A percentile compares a stretch with the other conserved stretches of the same genome.
phyloP scores from a whole-genome alignment of 2,329 filamentous ascomycete genomes.

The Didymella pinodella region DNA sequence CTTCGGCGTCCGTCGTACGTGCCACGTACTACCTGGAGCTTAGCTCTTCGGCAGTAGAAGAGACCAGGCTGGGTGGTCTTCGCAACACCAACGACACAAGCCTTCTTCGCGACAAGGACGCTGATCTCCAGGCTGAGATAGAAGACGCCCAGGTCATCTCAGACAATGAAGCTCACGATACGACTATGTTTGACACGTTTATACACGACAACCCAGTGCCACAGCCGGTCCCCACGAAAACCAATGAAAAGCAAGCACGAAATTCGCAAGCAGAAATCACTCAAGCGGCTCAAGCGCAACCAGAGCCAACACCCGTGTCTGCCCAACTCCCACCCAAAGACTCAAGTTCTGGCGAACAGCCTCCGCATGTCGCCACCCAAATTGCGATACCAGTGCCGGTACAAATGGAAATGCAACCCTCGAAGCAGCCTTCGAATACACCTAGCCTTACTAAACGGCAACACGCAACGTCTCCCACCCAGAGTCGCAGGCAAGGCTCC shows the following conservation, averaged over 20 bases:
- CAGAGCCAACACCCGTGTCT: constrained; percentile 24
- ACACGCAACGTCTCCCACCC: constrained; percentile 28
- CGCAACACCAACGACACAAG: not conserved
- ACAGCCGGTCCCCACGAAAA: not conserved
- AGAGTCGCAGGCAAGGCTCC: constrained; percentile 21
- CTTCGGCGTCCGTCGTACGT: constrained; percentile 38
- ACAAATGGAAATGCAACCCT: not conserved
- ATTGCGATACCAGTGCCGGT: not conserved
- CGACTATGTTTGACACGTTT: not conserved
- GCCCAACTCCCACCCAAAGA: constrained; percentile 20
- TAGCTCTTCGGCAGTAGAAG: constrained; percentile 9
- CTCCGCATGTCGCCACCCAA: not conserved
- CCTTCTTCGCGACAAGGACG: not conserved
- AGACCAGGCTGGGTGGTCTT: constrained; percentile 3
- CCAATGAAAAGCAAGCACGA: not conserved
- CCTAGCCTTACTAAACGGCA: constrained; percentile 36
- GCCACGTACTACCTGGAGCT: constrained; percentile 33
- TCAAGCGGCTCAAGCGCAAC: constrained; percentile 1
- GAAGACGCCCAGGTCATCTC: not conserved
- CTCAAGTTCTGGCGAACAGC: constrained; percentile 20
- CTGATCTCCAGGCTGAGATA: not conserved
- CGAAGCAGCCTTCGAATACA: not conserved
- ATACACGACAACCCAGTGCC: not conserved
- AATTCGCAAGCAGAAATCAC: not conserved
- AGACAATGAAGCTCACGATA: constrained; percentile 1